These are phyloP conservation scores for Microthyrium microscopicum DNA, from an alignment of 2,329 filamentous ascomycete genomes.

Conservation along the genomic window DNA sequence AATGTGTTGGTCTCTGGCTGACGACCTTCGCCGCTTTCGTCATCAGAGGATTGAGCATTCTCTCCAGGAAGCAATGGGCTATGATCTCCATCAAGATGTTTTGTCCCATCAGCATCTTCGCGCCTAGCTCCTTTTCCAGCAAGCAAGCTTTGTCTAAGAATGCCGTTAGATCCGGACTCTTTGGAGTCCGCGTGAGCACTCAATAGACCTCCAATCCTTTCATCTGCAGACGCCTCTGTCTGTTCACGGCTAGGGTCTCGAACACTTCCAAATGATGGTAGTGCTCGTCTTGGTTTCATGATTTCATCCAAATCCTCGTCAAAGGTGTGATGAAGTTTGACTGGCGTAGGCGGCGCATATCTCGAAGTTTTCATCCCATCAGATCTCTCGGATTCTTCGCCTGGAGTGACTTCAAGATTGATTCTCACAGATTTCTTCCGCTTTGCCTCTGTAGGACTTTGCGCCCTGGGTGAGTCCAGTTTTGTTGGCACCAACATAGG, in stretches of 20 bases:
- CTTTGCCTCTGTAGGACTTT: constrained; percentile 1
- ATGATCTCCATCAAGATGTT: constrained; percentile 31
- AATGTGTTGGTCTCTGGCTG: constrained; percentile 13
- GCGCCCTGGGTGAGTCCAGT: constrained; percentile 30
- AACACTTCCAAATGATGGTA: constrained; percentile 62
- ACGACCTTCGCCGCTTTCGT: constrained; percentile 8
- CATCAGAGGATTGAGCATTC: background rate
- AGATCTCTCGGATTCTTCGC: constrained; percentile 37
- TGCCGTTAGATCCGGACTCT: constrained; percentile 23
- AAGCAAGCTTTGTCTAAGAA: too few species aligned
- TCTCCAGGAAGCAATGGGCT: constrained; percentile 18
- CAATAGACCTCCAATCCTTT: too few species aligned
- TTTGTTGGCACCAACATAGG: constrained; percentile 17
- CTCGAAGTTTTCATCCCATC: constrained; percentile 24
- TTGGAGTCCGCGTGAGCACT: too few species aligned
- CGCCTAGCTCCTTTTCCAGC: too few species aligned
- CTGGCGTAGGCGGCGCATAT: constrained; percentile 12
- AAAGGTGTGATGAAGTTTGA: constrained; percentile 26
- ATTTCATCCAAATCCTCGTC: constrained; percentile 43
- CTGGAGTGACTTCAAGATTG: constrained; percentile 60
- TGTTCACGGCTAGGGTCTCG: constrained; percentile 39
- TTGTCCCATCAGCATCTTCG: constrained; percentile 7
- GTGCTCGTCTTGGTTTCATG: constrained; percentile 57
- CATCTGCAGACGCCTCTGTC: constrained; percentile 26
- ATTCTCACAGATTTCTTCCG: constrained; percentile 51